phyloP scores from a whole-genome alignment of 169 alveolate species.

The Eimeria maxima region DNA sequence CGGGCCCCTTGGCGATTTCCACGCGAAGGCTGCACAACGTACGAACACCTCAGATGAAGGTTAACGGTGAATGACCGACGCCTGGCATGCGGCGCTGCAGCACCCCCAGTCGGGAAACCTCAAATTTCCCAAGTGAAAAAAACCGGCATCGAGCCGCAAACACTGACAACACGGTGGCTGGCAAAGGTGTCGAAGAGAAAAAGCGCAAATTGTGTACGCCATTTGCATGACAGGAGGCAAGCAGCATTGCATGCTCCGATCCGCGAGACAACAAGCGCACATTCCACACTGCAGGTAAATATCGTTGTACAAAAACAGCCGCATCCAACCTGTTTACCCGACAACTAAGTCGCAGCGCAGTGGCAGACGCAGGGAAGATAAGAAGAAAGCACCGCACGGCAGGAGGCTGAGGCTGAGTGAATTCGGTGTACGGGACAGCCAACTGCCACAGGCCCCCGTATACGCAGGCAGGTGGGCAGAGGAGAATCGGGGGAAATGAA shows the following conservation, averaged over 20 bases:
- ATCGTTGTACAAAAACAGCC: background rate
- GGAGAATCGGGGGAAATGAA: constrained; percentile 41
- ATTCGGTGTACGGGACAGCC: background rate
- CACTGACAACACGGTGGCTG: background rate
- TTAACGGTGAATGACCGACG: background rate
- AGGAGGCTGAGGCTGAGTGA: constrained; percentile 47
- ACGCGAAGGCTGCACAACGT: constrained; percentile 63
- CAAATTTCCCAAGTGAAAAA: background rate
- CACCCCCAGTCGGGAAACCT: background rate
- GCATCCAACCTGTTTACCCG: constrained; percentile 72
- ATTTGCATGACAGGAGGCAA: background rate
- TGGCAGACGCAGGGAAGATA: constrained; percentile 69
- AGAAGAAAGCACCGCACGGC: constrained; percentile 54
- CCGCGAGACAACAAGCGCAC: background rate
- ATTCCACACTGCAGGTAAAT: background rate
- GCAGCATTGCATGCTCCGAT: background rate
- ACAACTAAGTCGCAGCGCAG: constrained; percentile 76
- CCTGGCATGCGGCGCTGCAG: background rate
- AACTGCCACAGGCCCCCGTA: constrained; percentile 8
- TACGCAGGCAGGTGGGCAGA: background rate
- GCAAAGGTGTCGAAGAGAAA: background rate
- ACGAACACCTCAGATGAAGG: background rate
- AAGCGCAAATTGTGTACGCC: background rate
- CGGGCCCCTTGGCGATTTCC: constrained; percentile 68
- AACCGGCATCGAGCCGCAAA: background rate